These are phyloP conservation scores for Colletotrichum incanum DNA, from an alignment of 2,329 filamentous ascomycete genomes.

Conservation along the genomic window DNA sequence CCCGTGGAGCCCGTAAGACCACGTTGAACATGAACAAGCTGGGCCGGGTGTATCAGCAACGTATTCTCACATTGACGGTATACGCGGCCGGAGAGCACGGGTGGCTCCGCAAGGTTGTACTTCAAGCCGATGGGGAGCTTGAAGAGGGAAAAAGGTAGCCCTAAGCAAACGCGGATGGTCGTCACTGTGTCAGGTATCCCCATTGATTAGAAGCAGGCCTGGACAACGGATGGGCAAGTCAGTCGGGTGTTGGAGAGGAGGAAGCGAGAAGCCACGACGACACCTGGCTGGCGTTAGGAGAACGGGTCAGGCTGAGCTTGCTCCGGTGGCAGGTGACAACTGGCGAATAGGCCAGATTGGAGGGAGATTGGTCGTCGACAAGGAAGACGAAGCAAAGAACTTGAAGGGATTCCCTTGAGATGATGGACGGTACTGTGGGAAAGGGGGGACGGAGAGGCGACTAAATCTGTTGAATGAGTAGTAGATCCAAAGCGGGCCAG, in stretches of 20 bases:
- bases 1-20: constrained; percentile 19
- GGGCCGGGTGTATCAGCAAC: background rate
- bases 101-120: constrained; percentile 5
- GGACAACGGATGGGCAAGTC: constrained; percentile 18
- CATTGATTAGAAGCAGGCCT: background rate
- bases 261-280: constrained; percentile 2
- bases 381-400: background rate
- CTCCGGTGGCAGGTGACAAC: background rate
- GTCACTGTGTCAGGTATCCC: constrained; percentile 23
- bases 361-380: constrained; percentile 10
- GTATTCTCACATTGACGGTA: background rate
- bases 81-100: constrained; percentile 21
- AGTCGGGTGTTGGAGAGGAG: constrained; percentile 2
- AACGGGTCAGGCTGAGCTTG: background rate
- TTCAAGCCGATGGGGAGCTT: constrained; percentile 20
- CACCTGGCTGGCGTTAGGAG: constrained; percentile 8
- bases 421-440: constrained; percentile 8
- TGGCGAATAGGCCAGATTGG: background rate
- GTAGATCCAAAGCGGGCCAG: background rate
- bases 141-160: background rate
- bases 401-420: constrained; percentile 25
- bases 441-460: constrained; percentile 2
- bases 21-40: constrained; percentile 18
- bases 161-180: constrained; percentile 18
- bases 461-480: constrained; percentile 8